Evolutionary conservation across 2,329 filamentous ascomycete species (phyloP), one percentile per base, ranked within the genome.

Genomic region (Alternaria postmessia): DNA sequence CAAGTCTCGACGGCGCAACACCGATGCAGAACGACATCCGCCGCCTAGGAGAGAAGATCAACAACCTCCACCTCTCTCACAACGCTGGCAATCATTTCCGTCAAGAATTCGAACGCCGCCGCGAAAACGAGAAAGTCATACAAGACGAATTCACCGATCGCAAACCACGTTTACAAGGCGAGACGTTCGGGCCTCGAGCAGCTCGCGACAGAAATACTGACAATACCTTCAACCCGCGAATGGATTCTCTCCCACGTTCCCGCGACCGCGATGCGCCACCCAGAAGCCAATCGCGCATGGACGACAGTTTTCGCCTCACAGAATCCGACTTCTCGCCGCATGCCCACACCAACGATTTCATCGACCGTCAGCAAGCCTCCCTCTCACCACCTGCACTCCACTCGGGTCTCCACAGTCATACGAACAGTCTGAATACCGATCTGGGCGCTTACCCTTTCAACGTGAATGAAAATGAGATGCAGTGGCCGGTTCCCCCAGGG

Each of bases 41-140:
- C 8, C 69, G 71, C 24, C 67, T 77, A 48, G 56, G 68, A 39
- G 74, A 77, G 63, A 78, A 78, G 38, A 77, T 77, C 12, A 67
- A 74, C 32, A 62, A 63, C 24, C 63, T 77, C 32, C 66, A 70
- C 42, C 61, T 72, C 11, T 54, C 55, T 3, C 42, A 61, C 24
- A 59, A 62, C 7, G 57, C 65, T 1, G 52, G 44, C 1, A 61
- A 61, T 9, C 56, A 59, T 16, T 41, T 60, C 16, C 57, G 58
- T 5, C 60, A 67, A 24, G 70, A 68, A 4, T 65, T 69, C 47
- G 68, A 71, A 28, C 62, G 64, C 0, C 65, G 69, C 24, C 66
- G 70, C 24, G 71, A 75, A 26, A 73, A 73, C 59, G 72, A 75
- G 42, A 73, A 74, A 38, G 62, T 67, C 2, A 72, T 73, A 24